Evolutionary conservation across 441 rosid genomes (phyloP), one percentile per base, ranked within the genome.

Genomic region (Corymbia citriodora): DNA sequence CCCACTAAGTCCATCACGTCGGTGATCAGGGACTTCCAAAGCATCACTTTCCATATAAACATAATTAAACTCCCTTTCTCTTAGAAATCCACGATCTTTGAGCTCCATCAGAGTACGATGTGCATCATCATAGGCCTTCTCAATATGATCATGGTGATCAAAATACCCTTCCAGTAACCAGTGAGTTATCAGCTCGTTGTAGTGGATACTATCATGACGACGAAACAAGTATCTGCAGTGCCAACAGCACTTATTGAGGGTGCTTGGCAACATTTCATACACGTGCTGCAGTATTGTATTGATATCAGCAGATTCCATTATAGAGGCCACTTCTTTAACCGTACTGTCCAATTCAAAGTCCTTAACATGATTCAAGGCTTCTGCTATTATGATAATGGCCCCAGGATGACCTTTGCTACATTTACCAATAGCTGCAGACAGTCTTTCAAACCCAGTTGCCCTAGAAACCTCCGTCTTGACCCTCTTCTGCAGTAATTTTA

Each of bases 151-250:
- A 18, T 70, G 13, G 70, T 91, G 85, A 88, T 91, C 93, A 85
- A 95, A 93, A 86, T 87, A 93, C 50, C 97, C 96, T 92, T 96
- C 97, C 92, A 95, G 89, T 70, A 95, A 93, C 98, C 96, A 95
- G 23, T 93, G 93, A 21, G 95, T 89, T 89, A 95, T 95, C 94
- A 95, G 89, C 87, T 95, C 95, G 85, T 92, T 93, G 91, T 91
- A 95, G 92, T 95, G 93, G 88, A 94, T 92, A 7, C 92, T 68
- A 45, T 92, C 93, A 91, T 89, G 93, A 8, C 72, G 90, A 87
- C 11, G 15, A 87, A 92, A 93, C 70, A 93, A 93, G 49, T 91
- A 92, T 88, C 91, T 93, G 90, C 95, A 93, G 50, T 96, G 94
- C 95, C 96, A 95, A 72, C 90, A 95, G 91, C 96, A 96, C 54